phyloP scores from a whole-genome alignment of 768 basidiomycete genomes.

The Panellus pusillus region DNA sequence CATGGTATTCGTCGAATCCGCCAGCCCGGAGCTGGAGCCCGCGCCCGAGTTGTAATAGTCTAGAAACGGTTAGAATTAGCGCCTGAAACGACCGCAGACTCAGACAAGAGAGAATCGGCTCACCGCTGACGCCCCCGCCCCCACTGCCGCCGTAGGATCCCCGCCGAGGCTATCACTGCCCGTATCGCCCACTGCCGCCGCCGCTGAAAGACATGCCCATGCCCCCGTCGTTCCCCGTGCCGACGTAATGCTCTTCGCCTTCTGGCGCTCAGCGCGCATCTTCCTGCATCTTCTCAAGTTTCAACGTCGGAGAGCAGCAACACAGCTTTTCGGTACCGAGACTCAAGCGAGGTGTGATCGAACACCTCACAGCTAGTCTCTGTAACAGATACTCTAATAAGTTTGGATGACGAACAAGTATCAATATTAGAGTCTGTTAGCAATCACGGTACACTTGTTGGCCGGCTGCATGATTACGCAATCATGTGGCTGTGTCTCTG shows the following conservation, averaged over 20 bases:
- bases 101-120: conserved; percentile 28
- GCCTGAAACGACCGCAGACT: conserved; percentile 1
- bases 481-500: no score
- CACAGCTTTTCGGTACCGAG: no score
- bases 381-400: no score
- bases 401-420: not conserved
- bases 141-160: conserved; percentile 43
- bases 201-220: conserved; percentile 45
- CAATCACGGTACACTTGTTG: no score
- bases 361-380: no score
- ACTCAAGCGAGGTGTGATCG: no score
- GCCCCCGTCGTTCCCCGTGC: conserved; percentile 77
- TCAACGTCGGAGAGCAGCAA: conserved; percentile 91
- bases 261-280: conserved; percentile 85
- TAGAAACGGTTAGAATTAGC: conserved; percentile 2
- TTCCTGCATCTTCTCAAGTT: no score
- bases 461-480: no score
- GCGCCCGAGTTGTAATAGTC: conserved; percentile 29
- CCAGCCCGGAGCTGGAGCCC: conserved; percentile 44
- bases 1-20: conserved; percentile 91
- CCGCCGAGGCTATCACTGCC: conserved; percentile 35
- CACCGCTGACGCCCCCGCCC: conserved; percentile 37
- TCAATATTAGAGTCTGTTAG: no score
- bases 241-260: conserved; percentile 86
- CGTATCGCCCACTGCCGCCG: conserved; percentile 47